Base-by-base conservation (phyloP, 1,284 basidiomycete genomes). In the Leccinum variabile region DNA sequence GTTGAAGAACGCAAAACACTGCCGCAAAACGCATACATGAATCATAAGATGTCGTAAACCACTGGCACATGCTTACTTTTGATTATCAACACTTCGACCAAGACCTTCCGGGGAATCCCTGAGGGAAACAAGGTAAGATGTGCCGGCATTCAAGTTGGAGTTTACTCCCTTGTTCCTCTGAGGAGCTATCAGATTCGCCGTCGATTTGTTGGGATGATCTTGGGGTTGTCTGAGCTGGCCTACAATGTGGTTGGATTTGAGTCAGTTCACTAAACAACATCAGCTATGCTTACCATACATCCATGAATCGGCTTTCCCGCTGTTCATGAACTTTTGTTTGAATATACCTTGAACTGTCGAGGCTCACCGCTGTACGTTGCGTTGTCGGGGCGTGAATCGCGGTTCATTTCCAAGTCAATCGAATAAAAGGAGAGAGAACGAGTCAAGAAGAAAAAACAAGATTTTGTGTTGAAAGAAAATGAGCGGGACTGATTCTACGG, bases 1-100 rank as follows among this genome's bases (percentile, higher is more conserved):
- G 62, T 60, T 30, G 63, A 35, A 46, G 58, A 64, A 57, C 61
- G 69, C 53, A 65, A 66, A 63, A 70, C 76, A 70, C 66, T 75
- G 67, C 84, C 85, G 65, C 35, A n/a, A 64, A 46, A 41, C 56
- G 65, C 72, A 72, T 68, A 75, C 25, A 73, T 63, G 41, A 69
- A 37, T 64, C 46, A 54, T 28, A 49, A 25, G 10, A 46, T 22
- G 1, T 25, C 30, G 16, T 28, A 28, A 57, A 54, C 18, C 44
- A 49, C 13, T 14, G 4, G 22, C 6, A 1, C 4, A 35, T 18
- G 57, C 68, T 62, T 62, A 53, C 71, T 28, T 63, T 37, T 57
- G 63, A 3, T 52, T 62, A 54, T 61, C 60, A 32, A 54, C 5
- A 7, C 54, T 41, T 32, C 49, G 50, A 37, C 46, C 44, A 25